Evolutionary conservation across 441 rosid genomes (phyloP).

Genomic region (Arabidopsis lyrata): DNA sequence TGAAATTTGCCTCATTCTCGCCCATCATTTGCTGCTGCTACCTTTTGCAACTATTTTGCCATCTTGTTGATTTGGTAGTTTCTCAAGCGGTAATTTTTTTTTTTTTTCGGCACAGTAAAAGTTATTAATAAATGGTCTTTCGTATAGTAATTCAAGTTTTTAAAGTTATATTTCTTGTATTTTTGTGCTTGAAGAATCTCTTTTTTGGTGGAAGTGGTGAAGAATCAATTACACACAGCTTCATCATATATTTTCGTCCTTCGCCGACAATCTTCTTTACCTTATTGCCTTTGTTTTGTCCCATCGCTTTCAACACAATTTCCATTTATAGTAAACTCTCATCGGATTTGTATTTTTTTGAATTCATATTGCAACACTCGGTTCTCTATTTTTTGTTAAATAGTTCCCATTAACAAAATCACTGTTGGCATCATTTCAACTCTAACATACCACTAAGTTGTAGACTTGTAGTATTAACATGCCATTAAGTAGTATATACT

Average conservation of each 20-base stretch:
- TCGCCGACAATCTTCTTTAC: conserved; percentile 45
- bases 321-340: conserved; percentile 38
- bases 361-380: neutral
- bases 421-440: neutral
- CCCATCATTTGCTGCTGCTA: conserved; percentile 18
- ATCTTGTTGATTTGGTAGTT: conserved; percentile 7
- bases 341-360: conserved; percentile 15
- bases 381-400: neutral
- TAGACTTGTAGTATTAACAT: no score
- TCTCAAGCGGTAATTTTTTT: neutral
- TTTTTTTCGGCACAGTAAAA: neutral
- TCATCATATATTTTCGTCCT: conserved; percentile 42
- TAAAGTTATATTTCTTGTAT: neutral
- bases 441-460: neutral
- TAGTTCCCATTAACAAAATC: neutral
- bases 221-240: conserved; percentile 26
- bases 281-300: conserved; percentile 46
- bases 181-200: conserved; percentile 27
- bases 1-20: neutral
- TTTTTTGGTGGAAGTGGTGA: conserved; percentile 33
- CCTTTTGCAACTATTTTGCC: neutral
- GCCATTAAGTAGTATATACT: neutral
- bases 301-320: conserved; percentile 44
- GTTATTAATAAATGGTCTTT: neutral
- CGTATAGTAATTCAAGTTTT: neutral